Base-by-base conservation (phyloP, 2,329 filamentous ascomycete genomes). In the Salinomyces thailandicus region DNA sequence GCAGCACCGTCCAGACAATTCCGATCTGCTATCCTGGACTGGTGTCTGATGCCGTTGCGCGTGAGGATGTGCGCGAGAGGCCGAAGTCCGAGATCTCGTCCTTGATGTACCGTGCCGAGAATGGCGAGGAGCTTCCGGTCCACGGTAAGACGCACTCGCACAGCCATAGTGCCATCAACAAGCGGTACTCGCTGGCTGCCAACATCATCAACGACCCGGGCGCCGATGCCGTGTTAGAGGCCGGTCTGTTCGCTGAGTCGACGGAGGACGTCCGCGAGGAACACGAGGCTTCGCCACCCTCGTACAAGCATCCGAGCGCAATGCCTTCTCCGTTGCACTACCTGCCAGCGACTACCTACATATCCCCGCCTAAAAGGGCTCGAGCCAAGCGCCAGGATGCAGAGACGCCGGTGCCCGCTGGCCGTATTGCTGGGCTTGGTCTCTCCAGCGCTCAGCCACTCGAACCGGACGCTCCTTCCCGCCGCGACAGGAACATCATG, bases 311-410 rank as follows among this genome's bases (percentile, higher is more conserved):
- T 31, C 46, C 44, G 3, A 55, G 53, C 35, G 52, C 52, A 1
- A 42, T 49, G 35, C 53, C 53, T 5, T 52, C 47, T 3, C 53
- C 53, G 9, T 39, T 57, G 18, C 43, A 49, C 6, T 39, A 44
- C 30, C 37, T 51, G 18, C 50, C 47, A 19, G 31, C 38, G 11
- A 44, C 43, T 5, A 41, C 33, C n/a, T 51, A 47, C 35, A 33
- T 27, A 11, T 47, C 48, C 14, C 44, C 38, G n/a, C 31, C 31
- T 8, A 30, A 14, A 14, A n/a, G 5, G 8, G 11, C 11, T 12
- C 27, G 27, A 3, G 27, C 11, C 5, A 15, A 16, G 8, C 11
- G 27, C 5, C 11, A 30, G 11, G 27, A 15, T n/a, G 8, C 6
- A 6, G 13, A 6, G 8, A 15, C 27, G 8, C 27, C 8, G 8